Conservation (phyloP, 768 basidiomycete species). For the Fomitopsis serialis region DNA sequence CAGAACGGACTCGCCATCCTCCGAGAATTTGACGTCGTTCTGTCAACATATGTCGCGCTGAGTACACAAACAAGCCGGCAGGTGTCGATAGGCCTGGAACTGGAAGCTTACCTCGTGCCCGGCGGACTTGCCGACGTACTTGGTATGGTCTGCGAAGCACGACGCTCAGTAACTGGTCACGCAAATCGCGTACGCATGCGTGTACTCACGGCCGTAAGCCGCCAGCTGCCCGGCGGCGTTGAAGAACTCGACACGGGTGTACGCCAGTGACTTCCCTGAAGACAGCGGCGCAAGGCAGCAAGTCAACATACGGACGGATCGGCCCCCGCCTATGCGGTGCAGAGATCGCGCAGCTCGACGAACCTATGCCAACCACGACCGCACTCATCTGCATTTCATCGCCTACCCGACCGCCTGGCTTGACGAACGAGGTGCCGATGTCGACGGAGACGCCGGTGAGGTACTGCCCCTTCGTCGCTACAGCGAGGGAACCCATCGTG, state of each 20-base stretch:
- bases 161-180: constrained; percentile 1
- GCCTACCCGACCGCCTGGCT: constrained; percentile 67
- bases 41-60: constrained; percentile 20
- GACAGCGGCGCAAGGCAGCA: not conserved
- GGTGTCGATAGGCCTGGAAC: not conserved
- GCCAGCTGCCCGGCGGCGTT: constrained; percentile 60
- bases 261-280: constrained; percentile 73
- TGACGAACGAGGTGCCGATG: constrained; percentile 71
- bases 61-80: constrained; percentile 33
- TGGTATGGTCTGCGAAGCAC: constrained; percentile 65
- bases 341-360: constrained; percentile 3
- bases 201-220: constrained; percentile 71
- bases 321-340: no score
- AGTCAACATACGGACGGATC: no score
- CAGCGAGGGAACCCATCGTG: constrained; percentile 79
- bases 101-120: constrained; percentile 33
- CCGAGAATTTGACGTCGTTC: constrained; percentile 75
- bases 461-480: constrained; percentile 74
- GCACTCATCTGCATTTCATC: constrained; percentile 64
- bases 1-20: constrained; percentile 67
- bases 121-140: constrained; percentile 71
- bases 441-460: constrained; percentile 90
- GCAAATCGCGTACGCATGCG: not conserved
- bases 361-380: constrained; percentile 66
- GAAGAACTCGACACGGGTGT: constrained; percentile 76